Base-by-base conservation (phyloP, 768 basidiomycete species). In the Pisolithus marmoratus region DNA sequence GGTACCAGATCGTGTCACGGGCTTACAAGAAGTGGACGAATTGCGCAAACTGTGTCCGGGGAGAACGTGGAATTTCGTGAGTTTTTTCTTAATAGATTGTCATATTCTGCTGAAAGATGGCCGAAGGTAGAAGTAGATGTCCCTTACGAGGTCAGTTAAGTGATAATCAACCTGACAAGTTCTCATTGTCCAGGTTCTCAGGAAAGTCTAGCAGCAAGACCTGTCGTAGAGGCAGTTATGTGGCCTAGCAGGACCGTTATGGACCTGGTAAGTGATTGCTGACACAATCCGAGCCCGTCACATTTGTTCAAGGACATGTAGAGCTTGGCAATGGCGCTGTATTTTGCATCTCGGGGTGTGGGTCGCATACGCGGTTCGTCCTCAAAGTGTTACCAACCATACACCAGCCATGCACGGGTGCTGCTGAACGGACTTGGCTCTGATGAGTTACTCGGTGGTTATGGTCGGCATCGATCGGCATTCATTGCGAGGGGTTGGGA, bases 371-470 rank as follows among this genome's bases (percentile, higher is more conserved):
- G 77, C 29, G 58, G 58, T 11, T 46, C 61, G 12, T 65, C 72
- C 4, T 67, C 76, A 3, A 60, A 60, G 19, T 38, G 41, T 22
- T 58, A 61, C 29, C 58, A 47, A 31, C 70, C 74, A 7, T 95
- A 96, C 68, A 76, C 70, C 0, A 94, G 87, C 55, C 66, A 75
- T 8, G 92, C 96, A 0, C 79, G 82, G 41, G 93, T 98, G 0
- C 72, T 97, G 8, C 71, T 99, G 23, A 94, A 84, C 56, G 96
- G 96, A 1, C 73, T 99, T 7, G 96, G 96, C 0, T 90, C 96
- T 1, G 96, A 99, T 63, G 96, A 99, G 64, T 75, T 97, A 38
- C 74, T 99, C 5, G 96, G 94, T 3, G 96, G 96, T 1, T 99
- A 99, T 66, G 80, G 89, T 3, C 77, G 96, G 52, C 94, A 97